phyloP scores from a whole-genome alignment of 1,284 basidiomycete genomes.

The Trichosporon inkin region DNA sequence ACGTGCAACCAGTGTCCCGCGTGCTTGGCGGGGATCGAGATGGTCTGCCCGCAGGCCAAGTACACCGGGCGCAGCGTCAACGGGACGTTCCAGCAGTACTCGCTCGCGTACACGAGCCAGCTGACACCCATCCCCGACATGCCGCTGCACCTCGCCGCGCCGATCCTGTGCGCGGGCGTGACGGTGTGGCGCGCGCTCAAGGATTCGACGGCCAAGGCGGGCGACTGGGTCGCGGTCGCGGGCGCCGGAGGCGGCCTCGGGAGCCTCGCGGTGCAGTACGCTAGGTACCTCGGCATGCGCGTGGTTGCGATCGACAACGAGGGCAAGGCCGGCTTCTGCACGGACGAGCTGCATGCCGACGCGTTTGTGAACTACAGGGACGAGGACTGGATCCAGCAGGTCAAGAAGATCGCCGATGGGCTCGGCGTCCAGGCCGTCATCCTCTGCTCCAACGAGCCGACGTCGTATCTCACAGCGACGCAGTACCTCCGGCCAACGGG shows the following conservation, averaged over 20 bases:
- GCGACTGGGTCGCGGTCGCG: slow-evolving; percentile 72
- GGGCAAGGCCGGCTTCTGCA: slow-evolving; percentile 64
- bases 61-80: slow-evolving; percentile 66
- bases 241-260: slow-evolving; percentile 52
- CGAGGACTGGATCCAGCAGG: not conserved
- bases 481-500: slow-evolving; percentile 64
- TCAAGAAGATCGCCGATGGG: slow-evolving; percentile 59
- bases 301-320: slow-evolving; percentile 72
- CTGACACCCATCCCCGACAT: slow-evolving; percentile 74
- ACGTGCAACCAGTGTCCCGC: slow-evolving; percentile 67
- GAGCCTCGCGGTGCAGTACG: slow-evolving; percentile 66
- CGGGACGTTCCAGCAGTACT: slow-evolving; percentile 57
- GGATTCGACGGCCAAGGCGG: slow-evolving; percentile 61
- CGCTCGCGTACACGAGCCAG: slow-evolving; percentile 56
- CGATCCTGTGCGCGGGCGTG: slow-evolving; percentile 68
- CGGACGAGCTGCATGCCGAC: slow-evolving; percentile 66
- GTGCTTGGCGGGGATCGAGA: slow-evolving; percentile 65
- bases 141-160: slow-evolving; percentile 67
- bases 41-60: slow-evolving; percentile 57
- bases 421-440: slow-evolving; percentile 69
- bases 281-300: slow-evolving; percentile 65
- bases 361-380: slow-evolving; percentile 72
- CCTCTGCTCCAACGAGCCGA: slow-evolving; percentile 54
- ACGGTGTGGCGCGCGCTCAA: slow-evolving; percentile 70
- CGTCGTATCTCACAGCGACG: slow-evolving; percentile 60